A percentile compares a stretch with the other conserved stretches of the same genome.
Evolutionary conservation across 257 asterid genomes (phyloP).

Genomic region (Solanum raphanifolium): DNA sequence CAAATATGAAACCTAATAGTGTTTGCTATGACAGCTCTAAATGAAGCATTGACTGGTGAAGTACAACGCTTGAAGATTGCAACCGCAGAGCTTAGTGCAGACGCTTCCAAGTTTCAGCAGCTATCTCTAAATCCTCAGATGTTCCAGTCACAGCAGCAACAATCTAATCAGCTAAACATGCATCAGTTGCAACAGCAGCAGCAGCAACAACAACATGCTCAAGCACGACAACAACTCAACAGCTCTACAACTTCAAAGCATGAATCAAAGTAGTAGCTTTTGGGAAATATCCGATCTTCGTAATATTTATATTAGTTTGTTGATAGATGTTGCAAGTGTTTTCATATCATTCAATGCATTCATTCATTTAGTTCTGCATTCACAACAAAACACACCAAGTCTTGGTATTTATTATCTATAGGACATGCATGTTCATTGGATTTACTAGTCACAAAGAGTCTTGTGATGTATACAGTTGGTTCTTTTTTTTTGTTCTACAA

Average conservation of each 20-base stretch:
- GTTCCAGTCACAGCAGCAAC: conserved; percentile 36
- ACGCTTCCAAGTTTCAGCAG: conserved; percentile 41
- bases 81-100: conserved; percentile 31
- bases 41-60: conserved; percentile 46
- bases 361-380: conserved; percentile 22
- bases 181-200: conserved; percentile 29
- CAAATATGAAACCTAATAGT: background rate
- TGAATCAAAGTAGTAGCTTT: conserved; percentile 19
- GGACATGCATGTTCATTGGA: background rate
- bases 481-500: background rate
- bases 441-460: background rate
- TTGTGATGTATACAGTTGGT: background rate
- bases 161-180: conserved; percentile 19
- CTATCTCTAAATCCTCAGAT: conserved; percentile 36
- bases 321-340: background rate
- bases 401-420: background rate
- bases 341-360: conserved; percentile 10
- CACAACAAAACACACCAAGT: background rate
- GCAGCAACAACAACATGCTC: conserved; percentile 7
- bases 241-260: conserved; percentile 18
- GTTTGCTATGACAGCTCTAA: conserved; percentile 33
- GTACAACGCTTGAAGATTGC: conserved; percentile 54
- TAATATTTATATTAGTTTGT: background rate
- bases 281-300: background rate
- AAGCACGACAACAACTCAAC: conserved; percentile 21